These are phyloP conservation scores for Sisymbrium irio DNA, from an alignment of 345 rosid genomes.

Conservation along the genomic window DNA sequence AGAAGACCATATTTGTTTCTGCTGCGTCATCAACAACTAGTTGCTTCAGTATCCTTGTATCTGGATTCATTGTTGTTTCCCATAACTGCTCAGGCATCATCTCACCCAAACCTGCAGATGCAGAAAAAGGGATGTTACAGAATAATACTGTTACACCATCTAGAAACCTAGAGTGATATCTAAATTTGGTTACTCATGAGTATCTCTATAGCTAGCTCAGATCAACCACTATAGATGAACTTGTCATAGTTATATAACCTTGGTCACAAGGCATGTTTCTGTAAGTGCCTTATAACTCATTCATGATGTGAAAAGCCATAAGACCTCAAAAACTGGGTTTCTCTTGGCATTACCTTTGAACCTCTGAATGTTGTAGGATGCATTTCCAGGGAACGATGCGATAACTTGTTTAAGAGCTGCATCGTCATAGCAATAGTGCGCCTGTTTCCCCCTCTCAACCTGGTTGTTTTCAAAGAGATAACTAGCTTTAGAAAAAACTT, in stretches of 20 bases:
- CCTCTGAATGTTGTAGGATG: conserved; percentile 89
- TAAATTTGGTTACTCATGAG: neutral
- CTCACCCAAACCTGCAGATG: conserved; percentile 86
- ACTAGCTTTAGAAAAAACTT: neutral
- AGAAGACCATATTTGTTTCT: conserved; percentile 65
- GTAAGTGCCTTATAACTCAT: neutral
- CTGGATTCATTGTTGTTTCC: conserved; percentile 97
- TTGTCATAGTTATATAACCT: neutral
- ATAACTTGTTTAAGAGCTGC: conserved; percentile 60
- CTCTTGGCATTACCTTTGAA: conserved; percentile 66
- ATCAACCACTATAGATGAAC: neutral
- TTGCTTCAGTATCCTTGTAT: conserved; percentile 75
- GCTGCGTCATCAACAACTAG: conserved; percentile 82
- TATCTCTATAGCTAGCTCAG: neutral
- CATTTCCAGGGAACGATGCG: conserved; percentile 69
- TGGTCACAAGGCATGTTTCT: neutral
- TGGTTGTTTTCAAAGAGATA: conserved; percentile 35
- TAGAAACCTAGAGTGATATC: neutral
- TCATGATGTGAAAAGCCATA: conserved; percentile 3
- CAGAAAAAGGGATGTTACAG: neutral
- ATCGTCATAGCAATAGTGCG: conserved; percentile 75
- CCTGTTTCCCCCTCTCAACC: conserved; percentile 95
- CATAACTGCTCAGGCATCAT: conserved; percentile 98
- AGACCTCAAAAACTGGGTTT: neutral
- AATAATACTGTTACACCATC: neutral